Evolutionary conservation across 495 filamentous ascomycete genomes (phyloP).

Genomic region (Xylaria telfairii): DNA sequence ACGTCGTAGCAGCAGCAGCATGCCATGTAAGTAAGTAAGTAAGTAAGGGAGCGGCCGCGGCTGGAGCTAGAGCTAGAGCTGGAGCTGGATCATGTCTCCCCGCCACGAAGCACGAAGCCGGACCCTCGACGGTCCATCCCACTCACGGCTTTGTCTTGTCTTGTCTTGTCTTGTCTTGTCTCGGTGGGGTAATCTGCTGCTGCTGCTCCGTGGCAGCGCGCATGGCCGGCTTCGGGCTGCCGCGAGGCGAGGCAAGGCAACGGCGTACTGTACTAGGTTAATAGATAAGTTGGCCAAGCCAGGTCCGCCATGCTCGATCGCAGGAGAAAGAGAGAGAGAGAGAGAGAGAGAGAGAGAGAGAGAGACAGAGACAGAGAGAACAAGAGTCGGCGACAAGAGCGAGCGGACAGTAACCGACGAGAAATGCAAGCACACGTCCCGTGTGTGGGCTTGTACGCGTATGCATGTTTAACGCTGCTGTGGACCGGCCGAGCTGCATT

Average conservation of each 20-base stretch:
- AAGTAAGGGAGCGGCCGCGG: not conserved
- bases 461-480: slow-evolving; percentile 21
- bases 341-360: not conserved
- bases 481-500: slow-evolving; percentile 23
- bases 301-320: not conserved
- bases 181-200: not conserved
- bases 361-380: not conserved
- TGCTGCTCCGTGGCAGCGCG: not conserved
- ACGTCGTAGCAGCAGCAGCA: not conserved
- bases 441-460: slow-evolving; percentile 16
- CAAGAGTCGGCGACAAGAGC: slow-evolving; percentile 8
- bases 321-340: not conserved
- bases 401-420: not conserved
- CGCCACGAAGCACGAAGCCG: not conserved
- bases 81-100: slow-evolving; percentile 1
- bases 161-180: not conserved
- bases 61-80: no score
- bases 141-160: not conserved
- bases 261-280: no score
- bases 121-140: not conserved
- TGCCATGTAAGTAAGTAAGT: no score
- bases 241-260: not conserved
- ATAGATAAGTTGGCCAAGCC: not conserved
- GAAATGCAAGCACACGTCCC: slow-evolving; percentile 20
- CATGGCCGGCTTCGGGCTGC: slow-evolving; percentile 7